Evolutionary conservation across 306 rosid species (phyloP), one percentile per base, ranked within the genome.

Genomic region (Prosopis cineraria): DNA sequence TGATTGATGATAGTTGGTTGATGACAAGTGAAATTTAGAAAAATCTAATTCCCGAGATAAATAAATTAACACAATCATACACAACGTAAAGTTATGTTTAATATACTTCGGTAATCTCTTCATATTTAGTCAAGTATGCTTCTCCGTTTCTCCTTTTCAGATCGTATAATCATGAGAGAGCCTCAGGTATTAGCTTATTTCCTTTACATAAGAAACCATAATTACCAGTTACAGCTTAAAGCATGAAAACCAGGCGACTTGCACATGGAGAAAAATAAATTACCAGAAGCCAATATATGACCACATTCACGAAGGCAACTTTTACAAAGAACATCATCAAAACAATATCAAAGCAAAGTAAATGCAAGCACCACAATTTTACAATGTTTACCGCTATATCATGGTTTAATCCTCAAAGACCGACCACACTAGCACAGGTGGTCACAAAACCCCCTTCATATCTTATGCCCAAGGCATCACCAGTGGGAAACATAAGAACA

Each of bases 371-470:
- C 53, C 77, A 71, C 17, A 27, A 74, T 74, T 78, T 81, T 80
- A 79, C 79, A 78, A 72, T 73, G 81, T 84, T 74, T 74, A 56
- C 75, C 25, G 56, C 52, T 25, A 56, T 77, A 52, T 33, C 80
- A 65, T 70, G 43, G 79, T 69, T 75, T 65, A 69, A 72, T 78
- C 73, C 78, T 79, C 85, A 81, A 50, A 79, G 78, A 79, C 30
- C 60, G 78, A 80, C 85, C 69, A 78, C 77, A 83, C 33, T 40
- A 79, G 64, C 56, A 77, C 19, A 70, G 59, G 70, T 56, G 48
- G 72, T 31, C 74, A 56, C 76, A 41, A 29, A 68, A 43, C 33
- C 56, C 84, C 84, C 63, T 75, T 25, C 85, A 53, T 19, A 39
- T 34, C 48, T 50, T 50, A 41, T 45, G 39, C 70, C 74, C 78